Conservation (phyloP, 257 asterid species). For the Rauvolfia tetraphylla region DNA sequence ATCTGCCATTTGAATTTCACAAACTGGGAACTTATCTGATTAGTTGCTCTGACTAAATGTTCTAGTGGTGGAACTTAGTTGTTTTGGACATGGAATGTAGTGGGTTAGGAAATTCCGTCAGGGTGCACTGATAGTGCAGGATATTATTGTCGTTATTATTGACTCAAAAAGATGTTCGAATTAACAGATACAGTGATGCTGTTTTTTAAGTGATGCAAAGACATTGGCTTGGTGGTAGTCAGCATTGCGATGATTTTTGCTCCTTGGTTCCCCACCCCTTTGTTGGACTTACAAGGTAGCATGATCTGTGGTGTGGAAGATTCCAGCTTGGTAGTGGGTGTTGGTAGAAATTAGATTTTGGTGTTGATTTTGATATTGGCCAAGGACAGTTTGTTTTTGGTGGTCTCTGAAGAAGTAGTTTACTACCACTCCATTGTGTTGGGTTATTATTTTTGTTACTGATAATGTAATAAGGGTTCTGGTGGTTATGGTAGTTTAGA, state of each 20-base stretch:
- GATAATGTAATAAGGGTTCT: not conserved
- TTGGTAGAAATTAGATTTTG: not conserved
- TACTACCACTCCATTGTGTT: not conserved
- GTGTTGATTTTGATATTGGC: not conserved
- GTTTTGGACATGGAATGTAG: not conserved
- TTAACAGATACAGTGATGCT: not conserved
- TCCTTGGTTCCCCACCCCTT: not conserved
- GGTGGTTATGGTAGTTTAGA: not conserved
- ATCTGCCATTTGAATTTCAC: not conserved
- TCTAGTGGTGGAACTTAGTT: not conserved
- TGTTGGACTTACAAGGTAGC: not conserved
- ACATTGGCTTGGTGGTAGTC: not conserved
- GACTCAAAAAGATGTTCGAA: not conserved
- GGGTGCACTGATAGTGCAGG: no score
- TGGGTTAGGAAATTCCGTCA: no score
- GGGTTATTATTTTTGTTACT: not conserved
- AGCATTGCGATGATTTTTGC: not conserved
- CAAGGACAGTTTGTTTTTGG: not conserved
- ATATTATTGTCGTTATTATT: no score
- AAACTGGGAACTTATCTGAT: no score
- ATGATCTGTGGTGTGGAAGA: not conserved
- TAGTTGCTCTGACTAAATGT: not conserved
- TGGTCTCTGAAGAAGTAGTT: not conserved
- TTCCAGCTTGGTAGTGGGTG: not conserved
- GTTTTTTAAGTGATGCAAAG: not conserved